A percentile compares a stretch with the other conserved stretches of the same genome.
These are phyloP conservation scores for Kappamyces sp. DNA, from an alignment of 192 early-diverging fungal species.

Conservation along the genomic window DNA sequence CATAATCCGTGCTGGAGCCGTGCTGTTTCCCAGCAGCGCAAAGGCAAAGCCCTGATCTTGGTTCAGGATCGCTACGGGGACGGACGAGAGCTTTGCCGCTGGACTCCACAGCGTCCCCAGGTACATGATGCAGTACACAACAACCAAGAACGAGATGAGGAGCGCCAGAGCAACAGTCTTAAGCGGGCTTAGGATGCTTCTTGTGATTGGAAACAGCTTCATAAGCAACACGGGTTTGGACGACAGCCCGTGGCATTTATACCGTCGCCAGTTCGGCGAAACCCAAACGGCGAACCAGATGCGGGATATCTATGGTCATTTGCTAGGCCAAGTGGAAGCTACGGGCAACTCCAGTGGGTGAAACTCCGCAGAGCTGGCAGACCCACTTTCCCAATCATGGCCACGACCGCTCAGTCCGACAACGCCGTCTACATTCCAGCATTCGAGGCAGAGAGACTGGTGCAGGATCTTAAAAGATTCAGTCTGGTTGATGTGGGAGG, in stretches of 20 bases:
- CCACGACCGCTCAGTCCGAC: background rate
- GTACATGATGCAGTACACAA: slow-evolving; percentile 4
- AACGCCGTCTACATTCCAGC: slow-evolving; percentile 7
- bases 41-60: slow-evolving; percentile 5
- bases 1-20: too few relatives aligned
- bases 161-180: background rate
- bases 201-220: too few relatives aligned
- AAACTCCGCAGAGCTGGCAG: too few relatives aligned
- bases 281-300: too few relatives aligned
- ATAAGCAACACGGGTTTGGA: too few relatives aligned
- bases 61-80: slow-evolving; percentile 1
- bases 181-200: too few relatives aligned
- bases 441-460: slow-evolving; percentile 25
- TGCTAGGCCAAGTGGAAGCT: too few relatives aligned
- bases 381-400: background rate
- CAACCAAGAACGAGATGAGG: background rate
- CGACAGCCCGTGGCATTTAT: too few relatives aligned
- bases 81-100: background rate
- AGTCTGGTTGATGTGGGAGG: slow-evolving; percentile 24
- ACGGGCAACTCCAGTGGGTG: too few relatives aligned
- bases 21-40: background rate
- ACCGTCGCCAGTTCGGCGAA: too few relatives aligned
- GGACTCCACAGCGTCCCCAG: slow-evolving; percentile 9
- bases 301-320: too few relatives aligned
- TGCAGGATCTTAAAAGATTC: slow-evolving; percentile 19